Percentiles rank a stretch among this genome's conserved stretches.
These are phyloP conservation scores for Leccinum griseonigrum DNA, from an alignment of 1,284 basidiomycete genomes.

Conservation along the genomic window DNA sequence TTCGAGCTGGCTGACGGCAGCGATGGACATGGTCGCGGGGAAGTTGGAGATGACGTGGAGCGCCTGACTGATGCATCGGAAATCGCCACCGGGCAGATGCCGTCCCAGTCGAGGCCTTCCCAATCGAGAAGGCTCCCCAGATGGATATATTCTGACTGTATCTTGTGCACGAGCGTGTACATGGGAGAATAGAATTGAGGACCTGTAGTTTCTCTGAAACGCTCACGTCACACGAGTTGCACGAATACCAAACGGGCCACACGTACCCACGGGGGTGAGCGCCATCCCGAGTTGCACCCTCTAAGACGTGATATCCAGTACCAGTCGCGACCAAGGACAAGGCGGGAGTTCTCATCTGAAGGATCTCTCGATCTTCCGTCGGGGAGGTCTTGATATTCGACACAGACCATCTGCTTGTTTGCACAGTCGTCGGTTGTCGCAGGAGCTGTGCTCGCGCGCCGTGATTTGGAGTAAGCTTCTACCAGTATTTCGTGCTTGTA, in stretches of 20 bases:
- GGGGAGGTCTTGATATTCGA: constrained; percentile 64
- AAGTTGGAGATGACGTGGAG: constrained; percentile 50
- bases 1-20: constrained; percentile 44
- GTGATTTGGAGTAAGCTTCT: constrained; percentile 29
- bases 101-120: constrained; percentile 52
- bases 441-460: constrained; percentile 36
- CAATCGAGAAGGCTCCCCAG: constrained; percentile 39
- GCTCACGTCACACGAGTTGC: neutral
- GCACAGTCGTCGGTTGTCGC: constrained; percentile 49
- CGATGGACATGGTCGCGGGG: constrained; percentile 33
- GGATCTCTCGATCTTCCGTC: constrained; percentile 70
- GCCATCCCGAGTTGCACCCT: constrained; percentile 78
- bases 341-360: constrained; percentile 46
- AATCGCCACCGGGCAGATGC: constrained; percentile 56
- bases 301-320: constrained; percentile 32
- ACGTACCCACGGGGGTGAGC: constrained; percentile 60
- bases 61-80: constrained; percentile 55
- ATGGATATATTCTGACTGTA: constrained; percentile 45
- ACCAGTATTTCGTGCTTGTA: constrained; percentile 55
- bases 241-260: neutral
- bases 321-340: neutral
- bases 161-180: constrained; percentile 49
- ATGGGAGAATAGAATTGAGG: constrained; percentile 44
- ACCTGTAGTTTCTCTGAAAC: constrained; percentile 63
- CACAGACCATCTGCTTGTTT: constrained; percentile 69